Conservation (phyloP, 441 rosid species). For the Corymbia citriodora region DNA sequence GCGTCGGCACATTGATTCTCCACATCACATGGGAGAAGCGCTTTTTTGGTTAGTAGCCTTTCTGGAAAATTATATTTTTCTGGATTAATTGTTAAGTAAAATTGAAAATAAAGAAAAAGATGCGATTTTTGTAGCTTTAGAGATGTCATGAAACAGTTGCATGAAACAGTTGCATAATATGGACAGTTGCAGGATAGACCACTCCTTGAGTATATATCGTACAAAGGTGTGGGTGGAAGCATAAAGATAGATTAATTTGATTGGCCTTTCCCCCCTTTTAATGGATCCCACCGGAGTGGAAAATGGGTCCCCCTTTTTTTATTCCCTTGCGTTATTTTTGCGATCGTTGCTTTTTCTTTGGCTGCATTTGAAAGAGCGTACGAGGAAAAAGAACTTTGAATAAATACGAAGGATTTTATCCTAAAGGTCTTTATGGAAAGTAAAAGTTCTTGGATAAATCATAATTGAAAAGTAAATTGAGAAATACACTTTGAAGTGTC, state of each 20-base stretch:
- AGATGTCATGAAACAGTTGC: not conserved
- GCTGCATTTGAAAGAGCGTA: not conserved
- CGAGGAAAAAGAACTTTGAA: not conserved
- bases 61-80: too few relatives aligned
- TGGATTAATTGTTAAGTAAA: not conserved
- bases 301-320: not conserved
- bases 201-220: not conserved
- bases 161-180: not conserved
- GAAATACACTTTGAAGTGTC: not conserved
- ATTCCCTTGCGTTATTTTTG: not conserved
- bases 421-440: not conserved
- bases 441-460: not conserved
- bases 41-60: not conserved
- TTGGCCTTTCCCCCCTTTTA: not conserved
- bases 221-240: not conserved
- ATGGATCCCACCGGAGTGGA: not conserved
- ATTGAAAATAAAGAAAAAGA: not conserved
- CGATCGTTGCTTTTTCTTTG: not conserved
- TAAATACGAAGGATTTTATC: not conserved
- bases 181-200: not conserved
- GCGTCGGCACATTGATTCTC: too few relatives aligned
- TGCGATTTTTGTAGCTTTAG: not conserved
- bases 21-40: fast-evolving
- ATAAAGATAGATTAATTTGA: not conserved
- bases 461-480: not conserved